Base-by-base conservation (phyloP, 768 basidiomycete genomes). In the Boletus rex-veris region DNA sequence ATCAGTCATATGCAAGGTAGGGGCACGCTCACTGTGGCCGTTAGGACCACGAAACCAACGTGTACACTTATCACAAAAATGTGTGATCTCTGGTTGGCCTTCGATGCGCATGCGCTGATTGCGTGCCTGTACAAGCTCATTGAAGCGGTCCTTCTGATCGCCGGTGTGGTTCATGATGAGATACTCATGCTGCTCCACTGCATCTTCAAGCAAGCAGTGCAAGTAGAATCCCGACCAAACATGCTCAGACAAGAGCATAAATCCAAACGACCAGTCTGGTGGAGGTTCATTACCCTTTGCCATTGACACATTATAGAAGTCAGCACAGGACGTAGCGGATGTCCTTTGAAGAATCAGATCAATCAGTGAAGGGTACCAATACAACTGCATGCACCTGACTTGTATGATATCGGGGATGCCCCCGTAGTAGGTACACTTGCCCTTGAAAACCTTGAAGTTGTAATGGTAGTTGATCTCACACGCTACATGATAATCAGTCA, bases 21-120 rank as follows among this genome's bases (percentile, higher is more conserved):
- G 24, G 24, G 24, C 24, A 1, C 10, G 6, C 31, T 11, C 12
- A 33, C 31, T 4, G 0, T 33, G 2, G 2, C 48, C 48, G 36
- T 51, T 14, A 3, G 1, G 0, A 38, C 12, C 7, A 1, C 7
- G 12, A 7, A 16, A 58, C 47, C 50, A 52, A 0, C 2, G 10
- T 1, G 47, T 58, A 3, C 50, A 58, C 21, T 28, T 40, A 9
- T 58, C 31, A 7, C 58, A 59, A 7, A 48, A 59, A 2, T 59
- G 56, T 0, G n/a, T 53, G 1, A 58, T 2, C 15, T 57, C 41
- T 0, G 26, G 45, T 1, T 58, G 56, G 0, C 52, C 49, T 0
- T 36, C 15, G 10, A 58, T 30, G 0, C 12, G 10, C 56, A 58
- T 50, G 5, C 16, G 10, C 2, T 41, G 14, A 5, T 59, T 59